These are phyloP conservation scores for Goniomonas avonlea DNA, from an alignment of 78 protist species.

Conservation along the genomic window DNA sequence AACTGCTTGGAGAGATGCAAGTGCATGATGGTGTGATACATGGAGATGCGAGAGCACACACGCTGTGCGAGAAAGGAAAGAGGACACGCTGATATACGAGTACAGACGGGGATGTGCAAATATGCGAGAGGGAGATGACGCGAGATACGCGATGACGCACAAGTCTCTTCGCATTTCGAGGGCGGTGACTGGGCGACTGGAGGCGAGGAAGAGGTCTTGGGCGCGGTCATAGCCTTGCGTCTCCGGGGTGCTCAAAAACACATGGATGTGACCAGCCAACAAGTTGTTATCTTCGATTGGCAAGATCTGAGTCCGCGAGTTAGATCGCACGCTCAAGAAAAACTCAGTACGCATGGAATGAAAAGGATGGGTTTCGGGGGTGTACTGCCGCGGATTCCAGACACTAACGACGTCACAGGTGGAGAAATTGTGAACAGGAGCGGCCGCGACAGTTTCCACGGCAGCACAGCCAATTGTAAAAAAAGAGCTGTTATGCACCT, in stretches of 20 bases:
- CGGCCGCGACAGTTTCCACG: too few species aligned
- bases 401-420: too few species aligned
- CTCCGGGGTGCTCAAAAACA: background rate
- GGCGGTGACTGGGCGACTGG: conserved; percentile 44
- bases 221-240: background rate
- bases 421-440: too few species aligned
- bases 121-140: background rate
- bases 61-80: background rate
- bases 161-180: conserved; percentile 69
- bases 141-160: background rate
- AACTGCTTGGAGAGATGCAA: too few species aligned
- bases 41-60: too few species aligned
- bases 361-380: too few species aligned
- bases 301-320: too few species aligned
- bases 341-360: too few species aligned
- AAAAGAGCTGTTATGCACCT: too few species aligned
- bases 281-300: conserved; percentile 45
- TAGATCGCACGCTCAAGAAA: too few species aligned
- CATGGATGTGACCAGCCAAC: conserved; percentile 56
- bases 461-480: background rate
- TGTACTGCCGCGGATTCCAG: too few species aligned
- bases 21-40: too few species aligned
- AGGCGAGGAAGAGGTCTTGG: conserved; percentile 43
- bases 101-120: background rate
- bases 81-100: background rate